These are phyloP conservation scores for Echinochloa phyllopogon DNA, from an alignment of 176 grass and related monocot species.

Conservation along the genomic window DNA sequence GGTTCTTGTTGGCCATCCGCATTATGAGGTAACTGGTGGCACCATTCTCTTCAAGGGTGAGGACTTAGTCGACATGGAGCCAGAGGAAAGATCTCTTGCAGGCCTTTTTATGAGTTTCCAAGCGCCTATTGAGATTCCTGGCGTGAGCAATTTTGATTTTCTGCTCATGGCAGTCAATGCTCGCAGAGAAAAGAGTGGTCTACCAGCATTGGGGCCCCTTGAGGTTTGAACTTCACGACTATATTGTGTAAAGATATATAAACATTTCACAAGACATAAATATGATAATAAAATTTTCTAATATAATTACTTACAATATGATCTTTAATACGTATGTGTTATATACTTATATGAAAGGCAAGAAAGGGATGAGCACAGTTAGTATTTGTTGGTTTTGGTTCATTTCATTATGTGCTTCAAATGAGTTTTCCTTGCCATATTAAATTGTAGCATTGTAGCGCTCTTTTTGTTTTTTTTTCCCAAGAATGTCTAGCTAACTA, in stretches of 20 bases:
- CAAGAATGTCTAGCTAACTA: not conserved
- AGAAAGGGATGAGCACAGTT: not conserved
- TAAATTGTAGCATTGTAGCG: not conserved
- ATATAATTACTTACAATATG: not conserved
- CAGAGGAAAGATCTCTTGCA: conserved; percentile 92
- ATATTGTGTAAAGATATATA: not conserved
- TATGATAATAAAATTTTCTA: conserved; percentile 11
- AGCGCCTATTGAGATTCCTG: conserved; percentile 88
- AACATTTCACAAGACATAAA: not conserved
- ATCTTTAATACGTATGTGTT: not conserved
- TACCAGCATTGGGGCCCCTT: conserved; percentile 67
- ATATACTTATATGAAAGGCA: not conserved
- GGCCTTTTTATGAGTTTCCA: conserved; percentile 98
- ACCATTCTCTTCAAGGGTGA: conserved; percentile 85
- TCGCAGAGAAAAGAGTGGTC: conserved; percentile 70
- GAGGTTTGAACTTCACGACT: conserved; percentile 61
- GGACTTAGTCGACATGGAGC: conserved; percentile 87
- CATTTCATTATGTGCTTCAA: not conserved
- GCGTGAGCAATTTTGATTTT: conserved; percentile 96
- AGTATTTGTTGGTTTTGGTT: not conserved
- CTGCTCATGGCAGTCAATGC: conserved; percentile 92
- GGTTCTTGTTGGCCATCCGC: conserved; percentile 94
- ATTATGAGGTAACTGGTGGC: conserved; percentile 91
- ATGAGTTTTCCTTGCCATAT: not conserved
- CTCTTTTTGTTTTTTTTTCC: not conserved